These are phyloP conservation scores for Wickerhamomyces rabaulensis DNA, from an alignment of 805 yeast genomes.

Conservation along the genomic window DNA sequence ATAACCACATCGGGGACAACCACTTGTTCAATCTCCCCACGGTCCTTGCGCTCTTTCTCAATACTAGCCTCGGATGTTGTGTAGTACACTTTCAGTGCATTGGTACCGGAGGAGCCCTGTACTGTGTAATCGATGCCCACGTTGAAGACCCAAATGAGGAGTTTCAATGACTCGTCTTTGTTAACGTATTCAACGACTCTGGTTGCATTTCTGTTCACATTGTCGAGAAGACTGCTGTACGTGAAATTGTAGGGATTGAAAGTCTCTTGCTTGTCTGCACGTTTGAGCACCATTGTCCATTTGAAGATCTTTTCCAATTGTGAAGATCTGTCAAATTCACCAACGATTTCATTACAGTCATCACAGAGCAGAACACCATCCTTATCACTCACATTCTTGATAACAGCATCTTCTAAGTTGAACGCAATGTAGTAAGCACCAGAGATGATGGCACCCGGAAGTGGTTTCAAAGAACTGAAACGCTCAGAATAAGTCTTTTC, in stretches of 20 bases:
- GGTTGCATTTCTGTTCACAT: conserved; percentile 37
- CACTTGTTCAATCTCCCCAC: conserved; percentile 38
- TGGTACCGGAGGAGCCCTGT: conserved; percentile 4
- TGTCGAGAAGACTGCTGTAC: conserved; percentile 35
- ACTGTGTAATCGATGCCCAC: conserved; percentile 28
- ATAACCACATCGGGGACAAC: conserved; percentile 29
- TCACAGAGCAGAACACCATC: conserved; percentile 27
- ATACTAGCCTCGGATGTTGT: conserved; percentile 27
- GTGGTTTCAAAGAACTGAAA: conserved; percentile 42
- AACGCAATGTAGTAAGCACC: conserved; percentile 50
- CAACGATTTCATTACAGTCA: conserved; percentile 34
- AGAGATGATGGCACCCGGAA: conserved; percentile 36
- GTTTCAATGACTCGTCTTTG: conserved; percentile 7
- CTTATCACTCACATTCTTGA: conserved; percentile 4
- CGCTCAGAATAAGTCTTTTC: conserved; percentile 21
- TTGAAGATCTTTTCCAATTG: conserved; percentile 40
- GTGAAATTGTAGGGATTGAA: conserved; percentile 34
- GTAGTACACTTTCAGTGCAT: conserved; percentile 43
- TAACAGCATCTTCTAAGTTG: conserved; percentile 5
- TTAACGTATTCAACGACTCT: conserved; percentile 29
- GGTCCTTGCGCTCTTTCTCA: conserved; percentile 21
- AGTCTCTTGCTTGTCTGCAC: conserved; percentile 17
- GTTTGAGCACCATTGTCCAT: conserved; percentile 44
- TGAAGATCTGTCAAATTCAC: conserved; percentile 31
- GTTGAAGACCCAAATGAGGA: conserved; percentile 48